These are phyloP conservation scores for Knufia petricola DNA, from an alignment of 2,329 filamentous ascomycete species.

Conservation along the genomic window DNA sequence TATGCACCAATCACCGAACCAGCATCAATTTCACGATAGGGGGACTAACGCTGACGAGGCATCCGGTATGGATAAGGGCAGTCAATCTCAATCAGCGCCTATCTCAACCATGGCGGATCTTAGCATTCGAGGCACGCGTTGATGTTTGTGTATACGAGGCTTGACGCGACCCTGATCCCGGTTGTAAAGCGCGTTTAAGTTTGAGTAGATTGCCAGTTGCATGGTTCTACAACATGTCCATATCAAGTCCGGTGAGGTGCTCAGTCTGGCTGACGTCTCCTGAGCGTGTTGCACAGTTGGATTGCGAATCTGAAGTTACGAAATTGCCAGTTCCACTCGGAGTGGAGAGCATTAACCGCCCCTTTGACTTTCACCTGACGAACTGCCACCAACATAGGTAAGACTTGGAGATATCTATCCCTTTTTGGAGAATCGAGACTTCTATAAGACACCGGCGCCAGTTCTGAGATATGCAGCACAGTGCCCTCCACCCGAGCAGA, in stretches of 20 bases:
- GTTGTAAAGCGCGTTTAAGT: neutral
- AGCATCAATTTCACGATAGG: slow-evolving; percentile 10
- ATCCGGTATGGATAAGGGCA: neutral
- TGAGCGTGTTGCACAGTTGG: slow-evolving; percentile 1
- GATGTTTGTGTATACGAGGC: neutral
- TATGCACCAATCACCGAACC: slow-evolving; percentile 1
- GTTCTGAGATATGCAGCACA: no score
- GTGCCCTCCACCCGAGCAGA: no score
- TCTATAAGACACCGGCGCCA: no score
- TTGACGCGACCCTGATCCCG: neutral
- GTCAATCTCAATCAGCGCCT: slow-evolving; percentile 9
- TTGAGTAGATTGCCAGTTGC: neutral
- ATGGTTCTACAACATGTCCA: neutral
- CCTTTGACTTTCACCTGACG: neutral
- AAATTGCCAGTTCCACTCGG: slow-evolving; percentile 10
- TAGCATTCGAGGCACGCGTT: neutral
- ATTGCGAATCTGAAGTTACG: slow-evolving; percentile 2
- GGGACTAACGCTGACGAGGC: slow-evolving; percentile 5
- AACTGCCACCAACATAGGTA: no score
- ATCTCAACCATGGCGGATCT: neutral
- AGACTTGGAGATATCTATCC: no score
- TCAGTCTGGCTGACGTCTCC: slow-evolving; percentile 4
- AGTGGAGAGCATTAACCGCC: slow-evolving; percentile 5
- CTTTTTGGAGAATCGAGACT: no score
- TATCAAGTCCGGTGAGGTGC: neutral